A percentile compares a stretch with the other conserved stretches of the same genome.
Conservation (phyloP, 2,329 filamentous ascomycete genomes). For the Colletotrichum chrysophilum region DNA sequence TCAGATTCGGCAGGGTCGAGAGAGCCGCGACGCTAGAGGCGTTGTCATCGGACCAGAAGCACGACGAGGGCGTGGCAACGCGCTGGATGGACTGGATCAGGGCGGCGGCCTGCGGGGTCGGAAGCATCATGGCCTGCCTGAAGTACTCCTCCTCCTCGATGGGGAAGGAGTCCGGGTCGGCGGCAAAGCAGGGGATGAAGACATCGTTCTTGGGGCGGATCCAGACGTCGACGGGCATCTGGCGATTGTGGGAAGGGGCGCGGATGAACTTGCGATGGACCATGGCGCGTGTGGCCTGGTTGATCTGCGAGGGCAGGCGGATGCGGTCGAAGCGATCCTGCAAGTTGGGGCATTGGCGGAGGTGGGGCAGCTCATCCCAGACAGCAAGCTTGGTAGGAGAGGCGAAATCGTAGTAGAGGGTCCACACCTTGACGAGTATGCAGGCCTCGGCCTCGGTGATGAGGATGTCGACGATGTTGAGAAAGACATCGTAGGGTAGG, state of each 20-base stretch:
- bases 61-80: background rate
- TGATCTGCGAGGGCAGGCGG: background rate
- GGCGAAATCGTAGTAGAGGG: background rate
- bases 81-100: background rate
- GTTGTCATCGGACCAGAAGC: background rate
- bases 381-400: background rate
- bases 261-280: background rate
- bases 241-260: background rate
- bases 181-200: constrained; percentile 26
- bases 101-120: background rate
- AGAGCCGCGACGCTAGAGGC: background rate
- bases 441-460: background rate
- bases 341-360: background rate
- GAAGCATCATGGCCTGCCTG: background rate
- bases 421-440: background rate
- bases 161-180: constrained; percentile 8
- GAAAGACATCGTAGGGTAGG: background rate
- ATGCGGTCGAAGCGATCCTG: background rate
- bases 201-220: background rate
- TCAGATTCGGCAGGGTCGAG: background rate
- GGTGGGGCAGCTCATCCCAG: background rate
- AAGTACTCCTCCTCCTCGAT: background rate
- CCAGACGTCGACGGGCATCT: background rate
- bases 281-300: background rate
- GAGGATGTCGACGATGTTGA: background rate